Conservation (phyloP, 2,329 filamentous ascomycete species). For the Paecilomyces dactylethromorphus region DNA sequence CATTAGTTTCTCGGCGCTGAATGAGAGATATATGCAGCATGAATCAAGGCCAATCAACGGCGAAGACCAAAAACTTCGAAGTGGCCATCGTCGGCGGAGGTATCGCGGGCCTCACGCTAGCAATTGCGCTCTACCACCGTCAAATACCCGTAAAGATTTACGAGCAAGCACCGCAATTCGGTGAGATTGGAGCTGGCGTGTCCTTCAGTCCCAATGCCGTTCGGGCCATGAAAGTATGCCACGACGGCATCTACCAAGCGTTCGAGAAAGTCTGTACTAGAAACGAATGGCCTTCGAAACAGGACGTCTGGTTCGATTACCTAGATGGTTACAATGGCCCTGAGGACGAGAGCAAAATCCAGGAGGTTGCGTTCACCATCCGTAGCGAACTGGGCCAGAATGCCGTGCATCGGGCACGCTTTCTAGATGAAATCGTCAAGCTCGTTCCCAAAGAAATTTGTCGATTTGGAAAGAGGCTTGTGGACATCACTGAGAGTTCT, state of each 20-base stretch:
- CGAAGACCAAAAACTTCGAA: slow-evolving; percentile 10
- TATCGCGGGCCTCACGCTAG: slow-evolving; percentile 19
- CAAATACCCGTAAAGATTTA: slow-evolving; percentile 28
- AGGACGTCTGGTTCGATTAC: slow-evolving; percentile 38
- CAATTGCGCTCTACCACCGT: slow-evolving; percentile 15
- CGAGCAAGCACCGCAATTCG: slow-evolving; percentile 43
- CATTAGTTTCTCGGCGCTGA: background rate
- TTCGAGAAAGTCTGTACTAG: slow-evolving; percentile 31
- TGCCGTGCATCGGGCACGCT: slow-evolving; percentile 44
- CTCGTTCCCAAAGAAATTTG: slow-evolving; percentile 38
- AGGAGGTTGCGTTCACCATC: slow-evolving; percentile 35
- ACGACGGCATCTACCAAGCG: slow-evolving; percentile 32
- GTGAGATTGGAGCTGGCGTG: slow-evolving; percentile 48
- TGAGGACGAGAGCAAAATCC: slow-evolving; percentile 18
- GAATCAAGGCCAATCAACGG: background rate
- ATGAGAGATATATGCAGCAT: background rate
- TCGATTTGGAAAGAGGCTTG: slow-evolving; percentile 36
- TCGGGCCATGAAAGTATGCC: slow-evolving; percentile 42
- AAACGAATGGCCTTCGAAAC: slow-evolving; percentile 24
- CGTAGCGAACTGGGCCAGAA: slow-evolving; percentile 20
- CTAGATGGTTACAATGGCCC: slow-evolving; percentile 24
- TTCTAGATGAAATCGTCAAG: slow-evolving; percentile 44
- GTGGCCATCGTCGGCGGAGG: slow-evolving; percentile 25
- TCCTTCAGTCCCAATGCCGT: slow-evolving; percentile 44
- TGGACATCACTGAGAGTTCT: slow-evolving; percentile 16